Conservation (phyloP, 805 yeast species). For the Candida namnaoensis region DNA sequence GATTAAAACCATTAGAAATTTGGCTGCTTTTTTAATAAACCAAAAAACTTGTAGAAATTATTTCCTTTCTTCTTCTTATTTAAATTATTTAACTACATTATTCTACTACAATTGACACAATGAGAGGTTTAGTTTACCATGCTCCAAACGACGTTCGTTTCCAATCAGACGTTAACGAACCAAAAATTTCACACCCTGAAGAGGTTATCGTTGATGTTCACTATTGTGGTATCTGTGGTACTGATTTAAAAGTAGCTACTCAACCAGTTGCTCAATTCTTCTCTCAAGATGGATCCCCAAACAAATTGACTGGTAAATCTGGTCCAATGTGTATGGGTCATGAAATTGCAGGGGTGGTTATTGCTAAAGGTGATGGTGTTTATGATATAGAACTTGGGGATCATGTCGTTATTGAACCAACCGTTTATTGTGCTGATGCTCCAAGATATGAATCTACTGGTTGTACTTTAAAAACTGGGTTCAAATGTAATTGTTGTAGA, state of each 20-base stretch:
- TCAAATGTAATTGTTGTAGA: slow-evolving; percentile 38
- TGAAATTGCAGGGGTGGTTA: slow-evolving; percentile 39
- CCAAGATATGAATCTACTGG: slow-evolving; percentile 25
- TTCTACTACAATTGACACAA: no score
- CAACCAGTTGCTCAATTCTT: slow-evolving; percentile 52
- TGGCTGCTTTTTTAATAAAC: no score
- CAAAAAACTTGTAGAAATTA: no score
- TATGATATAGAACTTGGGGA: slow-evolving; percentile 38
- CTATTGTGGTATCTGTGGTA: slow-evolving; percentile 58
- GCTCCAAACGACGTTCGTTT: slow-evolving; percentile 36
- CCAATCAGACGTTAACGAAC: slow-evolving; percentile 25
- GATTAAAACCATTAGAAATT: no score
- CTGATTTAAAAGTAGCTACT: slow-evolving; percentile 48
- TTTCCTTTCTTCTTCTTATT: no score
- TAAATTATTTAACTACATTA: no score
- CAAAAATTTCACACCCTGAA: slow-evolving; percentile 23
- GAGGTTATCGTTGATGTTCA: slow-evolving; percentile 37
- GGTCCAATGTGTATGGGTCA: slow-evolving; percentile 46
- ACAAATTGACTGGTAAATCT: slow-evolving; percentile 29
- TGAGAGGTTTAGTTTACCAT: slow-evolving; percentile 42
- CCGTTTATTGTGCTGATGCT: slow-evolving; percentile 47
- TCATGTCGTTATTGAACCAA: slow-evolving; percentile 55
- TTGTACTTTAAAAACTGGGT: slow-evolving; percentile 1
- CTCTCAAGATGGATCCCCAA: slow-evolving; percentile 26
- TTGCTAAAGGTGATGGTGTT: slow-evolving; percentile 37